A percentile compares a stretch with the other conserved stretches of the same genome.
These are phyloP conservation scores for Tricholoma furcatifolium DNA, from an alignment of 768 basidiomycete genomes.

Conservation along the genomic window DNA sequence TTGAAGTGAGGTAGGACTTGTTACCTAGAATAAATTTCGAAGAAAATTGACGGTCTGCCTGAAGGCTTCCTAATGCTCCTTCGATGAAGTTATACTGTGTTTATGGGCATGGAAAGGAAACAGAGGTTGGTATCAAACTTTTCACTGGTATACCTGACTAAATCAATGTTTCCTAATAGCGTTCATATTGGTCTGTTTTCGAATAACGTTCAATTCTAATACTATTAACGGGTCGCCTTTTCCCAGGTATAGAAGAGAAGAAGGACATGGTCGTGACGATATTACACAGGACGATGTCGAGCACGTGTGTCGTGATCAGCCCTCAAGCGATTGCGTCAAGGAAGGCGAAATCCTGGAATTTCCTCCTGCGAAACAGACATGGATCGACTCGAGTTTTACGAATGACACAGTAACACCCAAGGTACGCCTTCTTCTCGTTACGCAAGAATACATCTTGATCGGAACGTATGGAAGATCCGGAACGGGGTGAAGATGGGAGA, in stretches of 20 bases:
- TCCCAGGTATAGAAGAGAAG: constrained; percentile 72
- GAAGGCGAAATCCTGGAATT: constrained; percentile 49
- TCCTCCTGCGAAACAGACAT: constrained; percentile 57
- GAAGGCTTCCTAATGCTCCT: constrained; percentile 83
- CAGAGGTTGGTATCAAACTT: constrained; percentile 59
- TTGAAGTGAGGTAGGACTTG: constrained; percentile 63
- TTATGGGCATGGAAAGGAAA: constrained; percentile 95
- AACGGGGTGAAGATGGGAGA: constrained; percentile 93
- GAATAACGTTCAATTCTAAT: no score
- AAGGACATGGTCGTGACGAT: constrained; percentile 67
- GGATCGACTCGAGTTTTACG: constrained; percentile 86
- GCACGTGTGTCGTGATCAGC: constrained; percentile 44
- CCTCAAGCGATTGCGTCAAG: constrained; percentile 39
- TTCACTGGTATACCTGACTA: background rate
- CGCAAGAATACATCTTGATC: background rate
- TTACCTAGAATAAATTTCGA: background rate
- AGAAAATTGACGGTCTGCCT: background rate
- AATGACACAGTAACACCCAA: constrained; percentile 60
- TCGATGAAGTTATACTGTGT: constrained; percentile 91
- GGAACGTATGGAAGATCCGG: constrained; percentile 40
- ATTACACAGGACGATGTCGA: constrained; percentile 41
- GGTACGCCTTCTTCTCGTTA: constrained; percentile 26
- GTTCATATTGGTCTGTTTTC: constrained; percentile 74
- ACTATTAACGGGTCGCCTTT: background rate
- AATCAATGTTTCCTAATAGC: constrained; percentile 33